These are phyloP conservation scores for Trichoderma reesei DNA, from an alignment of 495 filamentous ascomycete genomes.

Conservation along the genomic window DNA sequence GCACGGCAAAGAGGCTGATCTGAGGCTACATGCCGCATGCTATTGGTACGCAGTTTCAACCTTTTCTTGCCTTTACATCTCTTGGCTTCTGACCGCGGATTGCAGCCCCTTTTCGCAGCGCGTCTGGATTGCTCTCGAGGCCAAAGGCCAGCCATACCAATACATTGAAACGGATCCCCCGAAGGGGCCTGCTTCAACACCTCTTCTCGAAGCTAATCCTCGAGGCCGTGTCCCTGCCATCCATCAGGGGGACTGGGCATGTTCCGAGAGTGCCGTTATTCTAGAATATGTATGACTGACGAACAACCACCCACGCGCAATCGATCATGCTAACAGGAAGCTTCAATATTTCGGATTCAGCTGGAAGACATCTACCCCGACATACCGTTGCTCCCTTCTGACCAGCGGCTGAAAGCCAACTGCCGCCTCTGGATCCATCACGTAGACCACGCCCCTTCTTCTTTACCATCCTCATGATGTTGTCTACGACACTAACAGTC, in stretches of 20 bases:
- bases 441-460: slow-evolving; percentile 36
- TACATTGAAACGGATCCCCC: slow-evolving; percentile 91
- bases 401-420: slow-evolving; percentile 62
- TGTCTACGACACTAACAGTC: background rate
- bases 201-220: slow-evolving; percentile 77
- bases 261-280: slow-evolving; percentile 76
- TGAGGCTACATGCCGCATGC: slow-evolving; percentile 82
- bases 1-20: slow-evolving; percentile 56
- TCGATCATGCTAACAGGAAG: slow-evolving; percentile 6
- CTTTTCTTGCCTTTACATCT: slow-evolving; percentile 4
- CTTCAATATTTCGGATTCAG: slow-evolving; percentile 24
- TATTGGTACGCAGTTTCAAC: slow-evolving; percentile 57
- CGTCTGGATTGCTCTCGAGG: slow-evolving; percentile 91
- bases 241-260: slow-evolving; percentile 76
- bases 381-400: slow-evolving; percentile 52
- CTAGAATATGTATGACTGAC: slow-evolving; percentile 65
- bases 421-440: slow-evolving; percentile 84
- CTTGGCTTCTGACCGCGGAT: slow-evolving; percentile 4
- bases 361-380: slow-evolving; percentile 67
- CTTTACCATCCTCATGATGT: slow-evolving; percentile 10
- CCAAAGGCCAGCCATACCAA: slow-evolving; percentile 74
- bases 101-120: slow-evolving; percentile 68
- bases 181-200: slow-evolving; percentile 57
- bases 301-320: slow-evolving; percentile 7
- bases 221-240: slow-evolving; percentile 78